phyloP scores from a whole-genome alignment of 352 stramenopile genomes.

The Pythium utonaiense region DNA sequence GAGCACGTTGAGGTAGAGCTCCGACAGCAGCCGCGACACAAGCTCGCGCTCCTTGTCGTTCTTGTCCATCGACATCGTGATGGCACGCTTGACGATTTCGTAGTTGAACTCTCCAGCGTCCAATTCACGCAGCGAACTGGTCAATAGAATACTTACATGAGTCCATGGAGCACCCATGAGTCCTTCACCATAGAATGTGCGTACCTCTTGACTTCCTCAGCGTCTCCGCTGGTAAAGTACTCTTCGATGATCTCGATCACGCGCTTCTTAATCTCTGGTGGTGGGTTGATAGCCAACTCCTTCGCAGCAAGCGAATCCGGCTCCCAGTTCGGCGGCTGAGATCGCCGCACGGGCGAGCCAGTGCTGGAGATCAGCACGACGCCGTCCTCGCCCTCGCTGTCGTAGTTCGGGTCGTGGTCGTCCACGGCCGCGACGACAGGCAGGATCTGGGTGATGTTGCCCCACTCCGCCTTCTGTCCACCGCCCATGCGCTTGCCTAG shows the following conservation, averaged over 20 bases:
- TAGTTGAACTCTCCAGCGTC: conserved; percentile 82
- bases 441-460: conserved; percentile 72
- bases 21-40: conserved; percentile 90
- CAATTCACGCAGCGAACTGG: conserved; percentile 64
- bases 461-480: conserved; percentile 82
- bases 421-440: conserved; percentile 67
- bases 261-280: conserved; percentile 87
- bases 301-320: conserved; percentile 69
- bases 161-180: neutral
- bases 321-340: conserved; percentile 45
- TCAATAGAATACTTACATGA: neutral
- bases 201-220: conserved; percentile 84
- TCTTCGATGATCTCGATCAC: conserved; percentile 88
- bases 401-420: conserved; percentile 91
- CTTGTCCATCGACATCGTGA: conserved; percentile 95
- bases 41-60: conserved; percentile 91
- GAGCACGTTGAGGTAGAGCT: conserved; percentile 89
- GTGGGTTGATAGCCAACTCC: conserved; percentile 67
- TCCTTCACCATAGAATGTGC: neutral
- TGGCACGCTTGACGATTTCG: conserved; percentile 93
- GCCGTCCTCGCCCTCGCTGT: conserved; percentile 89
- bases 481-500: conserved; percentile 85
- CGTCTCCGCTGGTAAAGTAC: conserved; percentile 87
- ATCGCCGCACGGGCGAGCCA: conserved; percentile 39
- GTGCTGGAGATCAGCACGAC: conserved; percentile 79